Conservation (phyloP, 768 basidiomycete genomes). For the Pluteus cervinus region DNA sequence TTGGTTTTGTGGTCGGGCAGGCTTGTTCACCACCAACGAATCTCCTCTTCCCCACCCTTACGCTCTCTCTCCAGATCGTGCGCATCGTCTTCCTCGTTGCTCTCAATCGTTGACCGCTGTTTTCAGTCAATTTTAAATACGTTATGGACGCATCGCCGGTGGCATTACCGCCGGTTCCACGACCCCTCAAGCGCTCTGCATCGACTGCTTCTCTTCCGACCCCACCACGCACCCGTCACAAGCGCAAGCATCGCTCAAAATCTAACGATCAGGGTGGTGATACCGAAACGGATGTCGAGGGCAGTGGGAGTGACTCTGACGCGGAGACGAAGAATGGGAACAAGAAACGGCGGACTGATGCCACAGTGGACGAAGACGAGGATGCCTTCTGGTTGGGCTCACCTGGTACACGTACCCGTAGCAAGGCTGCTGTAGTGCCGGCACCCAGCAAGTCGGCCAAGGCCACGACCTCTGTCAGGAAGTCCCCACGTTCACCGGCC, state of each 20-base stretch:
- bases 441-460: slow-evolving; percentile 8
- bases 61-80: no score
- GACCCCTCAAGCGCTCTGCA: slow-evolving; percentile 54
- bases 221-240: slow-evolving; percentile 54
- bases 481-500: no score
- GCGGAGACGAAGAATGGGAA: slow-evolving; percentile 14
- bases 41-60: no score
- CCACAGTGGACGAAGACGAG: slow-evolving; percentile 35
- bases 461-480: slow-evolving; percentile 7
- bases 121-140: no score
- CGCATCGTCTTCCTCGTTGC: no score
- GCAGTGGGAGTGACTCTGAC: slow-evolving; percentile 39
- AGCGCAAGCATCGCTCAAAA: slow-evolving; percentile 28
- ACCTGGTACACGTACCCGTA: slow-evolving; percentile 15
- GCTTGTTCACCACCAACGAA: no score
- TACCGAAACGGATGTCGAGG: slow-evolving; percentile 27
- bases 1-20: no score
- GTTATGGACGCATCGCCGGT: slow-evolving; percentile 29
- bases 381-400: slow-evolving; percentile 46
- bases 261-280: slow-evolving; percentile 35
- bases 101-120: no score
- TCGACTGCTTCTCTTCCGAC: slow-evolving; percentile 63
- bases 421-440: slow-evolving; percentile 10
- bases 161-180: slow-evolving; percentile 23
- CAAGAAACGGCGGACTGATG: slow-evolving; percentile 34